phyloP scores from a whole-genome alignment of 2,329 filamentous ascomycete species.

The Fusarium incarnatum region DNA sequence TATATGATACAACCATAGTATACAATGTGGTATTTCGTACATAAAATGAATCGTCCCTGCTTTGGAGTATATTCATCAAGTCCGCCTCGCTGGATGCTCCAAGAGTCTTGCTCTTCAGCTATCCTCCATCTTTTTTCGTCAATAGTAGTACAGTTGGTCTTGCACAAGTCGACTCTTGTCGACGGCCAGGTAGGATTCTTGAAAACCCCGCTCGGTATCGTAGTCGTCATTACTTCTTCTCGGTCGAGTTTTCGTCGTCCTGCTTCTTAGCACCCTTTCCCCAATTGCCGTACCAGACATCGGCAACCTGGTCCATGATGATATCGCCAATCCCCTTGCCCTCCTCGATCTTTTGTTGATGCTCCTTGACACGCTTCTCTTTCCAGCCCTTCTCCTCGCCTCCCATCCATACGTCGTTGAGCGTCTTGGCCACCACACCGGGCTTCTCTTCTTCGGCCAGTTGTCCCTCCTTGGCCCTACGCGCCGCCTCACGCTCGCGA shows the following conservation, averaged over 20 bases:
- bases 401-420: constrained; percentile 69
- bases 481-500: constrained; percentile 53
- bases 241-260: constrained; percentile 39
- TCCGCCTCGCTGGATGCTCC: constrained; percentile 9
- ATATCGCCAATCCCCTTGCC: constrained; percentile 68
- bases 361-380: constrained; percentile 62
- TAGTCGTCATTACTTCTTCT: constrained; percentile 40
- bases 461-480: constrained; percentile 37
- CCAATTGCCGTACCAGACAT: constrained; percentile 61
- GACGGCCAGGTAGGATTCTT: not conserved
- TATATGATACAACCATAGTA: not conserved
- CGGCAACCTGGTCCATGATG: constrained; percentile 67
- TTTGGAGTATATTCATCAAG: constrained; percentile 1
- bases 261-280: constrained; percentile 47
- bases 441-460: constrained; percentile 48
- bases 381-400: constrained; percentile 66
- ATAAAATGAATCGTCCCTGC: constrained; percentile 9
- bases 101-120: not conserved
- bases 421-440: constrained; percentile 47
- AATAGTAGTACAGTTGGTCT: constrained; percentile 37
- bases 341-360: constrained; percentile 65
- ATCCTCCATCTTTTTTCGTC: not conserved
- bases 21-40: constrained; percentile 28
- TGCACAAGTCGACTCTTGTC: constrained; percentile 15
- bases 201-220: not conserved